A percentile compares a stretch with the other conserved stretches of the same genome.
These are phyloP conservation scores for Apiospora pterosperma DNA, from an alignment of 2,329 filamentous ascomycete species.

Conservation along the genomic window DNA sequence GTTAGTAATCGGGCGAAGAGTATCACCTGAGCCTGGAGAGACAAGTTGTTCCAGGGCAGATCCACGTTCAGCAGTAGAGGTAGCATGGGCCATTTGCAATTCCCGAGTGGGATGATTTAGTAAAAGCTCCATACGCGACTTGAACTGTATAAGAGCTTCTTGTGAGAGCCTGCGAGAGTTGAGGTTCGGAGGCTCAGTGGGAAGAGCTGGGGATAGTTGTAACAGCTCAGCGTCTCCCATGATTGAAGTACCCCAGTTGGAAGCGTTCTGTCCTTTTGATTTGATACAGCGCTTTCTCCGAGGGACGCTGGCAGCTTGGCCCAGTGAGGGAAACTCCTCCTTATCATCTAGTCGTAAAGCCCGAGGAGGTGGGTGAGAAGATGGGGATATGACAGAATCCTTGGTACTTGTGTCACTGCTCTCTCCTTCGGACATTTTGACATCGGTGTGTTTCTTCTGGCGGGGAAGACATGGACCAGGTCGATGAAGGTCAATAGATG, in stretches of 20 bases:
- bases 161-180: background rate
- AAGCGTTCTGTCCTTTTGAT: background rate
- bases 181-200: background rate
- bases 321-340: background rate
- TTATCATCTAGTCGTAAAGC: background rate
- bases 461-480: background rate
- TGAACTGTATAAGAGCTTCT: background rate
- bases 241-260: background rate
- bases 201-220: background rate
- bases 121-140: background rate
- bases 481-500: background rate
- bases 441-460: background rate
- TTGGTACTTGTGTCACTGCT: background rate
- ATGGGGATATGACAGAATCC: background rate
- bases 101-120: background rate
- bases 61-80: background rate
- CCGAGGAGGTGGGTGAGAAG: background rate
- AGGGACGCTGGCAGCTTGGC: background rate
- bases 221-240: background rate
- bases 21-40: background rate
- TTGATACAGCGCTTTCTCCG: background rate
- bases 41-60: background rate
- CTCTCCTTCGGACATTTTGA: background rate
- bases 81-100: background rate
- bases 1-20: conserved; percentile 19